A percentile compares a stretch with the other conserved stretches of the same genome.
Evolutionary conservation across 2,329 filamentous ascomycete genomes (phyloP).

Genomic region (Anthostomella pinea): DNA sequence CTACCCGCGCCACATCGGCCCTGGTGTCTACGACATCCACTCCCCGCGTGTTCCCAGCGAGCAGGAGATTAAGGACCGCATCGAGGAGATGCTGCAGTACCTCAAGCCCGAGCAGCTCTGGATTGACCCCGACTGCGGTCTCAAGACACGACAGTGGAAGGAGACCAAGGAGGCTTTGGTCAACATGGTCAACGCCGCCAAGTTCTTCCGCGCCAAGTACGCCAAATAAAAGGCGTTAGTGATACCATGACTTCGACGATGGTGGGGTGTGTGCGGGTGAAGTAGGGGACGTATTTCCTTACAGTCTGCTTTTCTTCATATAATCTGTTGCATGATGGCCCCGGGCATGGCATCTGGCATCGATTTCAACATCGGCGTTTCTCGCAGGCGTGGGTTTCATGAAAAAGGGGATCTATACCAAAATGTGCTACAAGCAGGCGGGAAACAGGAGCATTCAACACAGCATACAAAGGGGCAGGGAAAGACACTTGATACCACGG

Average conservation of each 20-base stretch:
- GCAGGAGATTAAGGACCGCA: slow-evolving; percentile 97
- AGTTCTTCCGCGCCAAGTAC: slow-evolving; percentile 92
- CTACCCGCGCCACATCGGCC: slow-evolving; percentile 97
- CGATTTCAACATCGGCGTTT: slow-evolving; percentile 62
- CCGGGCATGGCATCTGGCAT: slow-evolving; percentile 34
- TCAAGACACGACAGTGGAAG: slow-evolving; percentile 98
- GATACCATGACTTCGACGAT: slow-evolving; percentile 12
- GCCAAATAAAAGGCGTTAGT: slow-evolving; percentile 54
- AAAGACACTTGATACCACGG: slow-evolving; percentile 33
- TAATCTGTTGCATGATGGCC: slow-evolving; percentile 35
- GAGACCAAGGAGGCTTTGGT: slow-evolving; percentile 94
- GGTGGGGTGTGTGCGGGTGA: slow-evolving; percentile 14
- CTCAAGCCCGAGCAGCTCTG: slow-evolving; percentile 98
- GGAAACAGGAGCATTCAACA: slow-evolving; percentile 35
- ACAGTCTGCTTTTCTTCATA: slow-evolving; percentile 20
- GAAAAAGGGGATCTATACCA: slow-evolving; percentile 30
- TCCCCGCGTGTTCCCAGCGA: slow-evolving; percentile 94
- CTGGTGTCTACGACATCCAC: slow-evolving; percentile 99
- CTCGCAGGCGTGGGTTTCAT: slow-evolving; percentile 28
- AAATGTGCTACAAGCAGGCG: slow-evolving; percentile 31
- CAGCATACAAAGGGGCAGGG: slow-evolving; percentile 32
- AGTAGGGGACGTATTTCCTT: slow-evolving; percentile 27
- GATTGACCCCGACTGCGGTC: slow-evolving; percentile 99
- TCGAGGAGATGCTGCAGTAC: slow-evolving; percentile 96
- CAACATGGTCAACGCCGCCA: slow-evolving; percentile 98